Conservation (phyloP, 345 rosid species). For the Theobroma cacao region DNA sequence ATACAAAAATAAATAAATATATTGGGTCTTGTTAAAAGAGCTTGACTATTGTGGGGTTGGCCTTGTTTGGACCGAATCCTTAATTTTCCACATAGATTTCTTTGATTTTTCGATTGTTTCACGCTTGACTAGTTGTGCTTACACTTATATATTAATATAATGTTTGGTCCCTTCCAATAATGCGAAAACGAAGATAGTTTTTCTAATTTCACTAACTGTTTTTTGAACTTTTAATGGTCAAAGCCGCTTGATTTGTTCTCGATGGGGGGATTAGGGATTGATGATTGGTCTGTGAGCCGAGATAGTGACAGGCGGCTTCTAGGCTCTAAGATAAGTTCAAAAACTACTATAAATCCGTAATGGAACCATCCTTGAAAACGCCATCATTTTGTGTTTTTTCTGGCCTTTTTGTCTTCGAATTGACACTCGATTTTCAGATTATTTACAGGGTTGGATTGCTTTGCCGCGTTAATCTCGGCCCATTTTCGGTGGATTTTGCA, state of each 20-base stretch:
- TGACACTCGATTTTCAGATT: not conserved
- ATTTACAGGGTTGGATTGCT: conserved; percentile 14
- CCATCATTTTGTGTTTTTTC: conserved; percentile 5
- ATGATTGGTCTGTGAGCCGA: conserved; percentile 8
- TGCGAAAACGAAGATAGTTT: not conserved
- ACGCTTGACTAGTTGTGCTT: not conserved
- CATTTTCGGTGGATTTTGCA: conserved; percentile 15
- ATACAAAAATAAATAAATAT: not conserved
- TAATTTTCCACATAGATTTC: conserved; percentile 12
- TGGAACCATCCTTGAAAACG: conserved; percentile 1
- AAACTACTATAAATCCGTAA: not conserved
- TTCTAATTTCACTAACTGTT: not conserved
- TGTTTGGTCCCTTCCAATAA: not conserved
- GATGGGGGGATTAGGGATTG: not conserved
- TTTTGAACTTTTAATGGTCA: not conserved
- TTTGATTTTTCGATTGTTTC: not conserved
- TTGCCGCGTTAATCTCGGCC: conserved; percentile 33
- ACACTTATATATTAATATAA: too few relatives aligned
- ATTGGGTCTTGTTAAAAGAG: not conserved
- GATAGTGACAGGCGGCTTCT: not conserved
- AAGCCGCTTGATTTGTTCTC: not conserved
- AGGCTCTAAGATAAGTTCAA: conserved; percentile 27
- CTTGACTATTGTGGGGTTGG: conserved; percentile 22
- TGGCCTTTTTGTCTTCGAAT: not conserved
- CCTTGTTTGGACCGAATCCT: conserved; percentile 29